Evolutionary conservation across 2,329 filamentous ascomycete species (phyloP).

Genomic region (Westerdykella aurantiaca): DNA sequence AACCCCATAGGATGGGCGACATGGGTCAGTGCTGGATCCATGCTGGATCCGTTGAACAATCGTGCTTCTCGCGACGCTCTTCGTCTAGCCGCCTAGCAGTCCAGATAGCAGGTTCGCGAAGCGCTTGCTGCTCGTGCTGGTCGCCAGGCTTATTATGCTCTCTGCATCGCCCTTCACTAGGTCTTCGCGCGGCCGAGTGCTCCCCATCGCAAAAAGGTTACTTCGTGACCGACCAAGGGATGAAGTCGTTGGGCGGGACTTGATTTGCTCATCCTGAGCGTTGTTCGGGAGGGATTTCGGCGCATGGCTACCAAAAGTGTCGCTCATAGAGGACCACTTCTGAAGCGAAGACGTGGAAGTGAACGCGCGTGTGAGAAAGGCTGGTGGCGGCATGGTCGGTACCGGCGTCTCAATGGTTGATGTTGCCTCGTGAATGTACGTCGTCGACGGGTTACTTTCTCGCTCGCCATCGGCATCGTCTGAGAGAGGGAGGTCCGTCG

Average conservation of each 20-base stretch:
- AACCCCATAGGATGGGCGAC: background rate
- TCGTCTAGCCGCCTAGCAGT: slow-evolving; percentile 19
- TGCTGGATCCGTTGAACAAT: background rate
- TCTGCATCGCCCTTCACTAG: slow-evolving; percentile 12
- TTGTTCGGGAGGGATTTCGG: slow-evolving; percentile 9
- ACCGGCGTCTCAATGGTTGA: background rate
- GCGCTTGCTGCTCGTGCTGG: slow-evolving; percentile 23
- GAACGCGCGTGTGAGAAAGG: background rate
- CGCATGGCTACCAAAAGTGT: slow-evolving; percentile 6
- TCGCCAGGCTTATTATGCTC: slow-evolving; percentile 20
- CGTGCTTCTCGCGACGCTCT: background rate
- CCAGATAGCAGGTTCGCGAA: slow-evolving; percentile 31
- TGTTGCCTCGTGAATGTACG: background rate
- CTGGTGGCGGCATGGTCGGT: slow-evolving; percentile 3
- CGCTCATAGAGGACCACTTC: slow-evolving; percentile 1
- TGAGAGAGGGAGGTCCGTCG: slow-evolving; percentile 8
- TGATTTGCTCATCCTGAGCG: slow-evolving; percentile 3
- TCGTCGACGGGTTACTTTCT: background rate
- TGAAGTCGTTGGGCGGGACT: slow-evolving; percentile 10
- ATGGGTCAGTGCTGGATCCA: background rate
- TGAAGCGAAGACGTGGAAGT: slow-evolving; percentile 1
- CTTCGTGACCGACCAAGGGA: slow-evolving; percentile 13
- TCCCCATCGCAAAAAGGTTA: slow-evolving; percentile 10
- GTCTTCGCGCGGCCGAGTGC: slow-evolving; percentile 1
- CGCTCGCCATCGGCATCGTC: slow-evolving; percentile 1